Evolutionary conservation across 441 rosid species (phyloP), one percentile per base, ranked within the genome.

Genomic region (Capsella rubella): DNA sequence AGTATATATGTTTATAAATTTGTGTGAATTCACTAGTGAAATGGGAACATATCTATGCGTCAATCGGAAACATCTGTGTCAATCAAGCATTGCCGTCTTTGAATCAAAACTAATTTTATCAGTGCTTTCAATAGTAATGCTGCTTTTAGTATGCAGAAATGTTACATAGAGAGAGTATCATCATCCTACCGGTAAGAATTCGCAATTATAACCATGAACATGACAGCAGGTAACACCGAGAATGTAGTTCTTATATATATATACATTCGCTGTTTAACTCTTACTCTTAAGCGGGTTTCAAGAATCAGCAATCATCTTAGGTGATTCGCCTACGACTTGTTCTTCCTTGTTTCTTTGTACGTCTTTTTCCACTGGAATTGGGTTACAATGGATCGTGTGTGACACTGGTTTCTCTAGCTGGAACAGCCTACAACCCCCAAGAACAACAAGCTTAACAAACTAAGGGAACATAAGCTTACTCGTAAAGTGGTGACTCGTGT

Each of bases 321-420:
- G 84, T 74, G 70, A 83, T 61, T 84, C 76, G 43, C 61, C 78
- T 34, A 59, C 79, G 13, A 58, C 18, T 59, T 55, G 70, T 47
- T 72, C 83, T 29, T 82, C 82, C 73, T 76, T 81, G 12, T 45
- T 83, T 79, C 84, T 82, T 32, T 77, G 61, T 50, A 63, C 69
- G 65, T 51, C 82, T 81, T 81, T 75, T 71, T 81, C 86, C 79
- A 80, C 80, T 15, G 87, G 84, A 76, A 90, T 84, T 55, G 50
- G 78, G 71, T 89, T 92, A 74, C 99, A 95, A 81, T 92, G 81
- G 66, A 95, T 92, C 50, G 91, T 87, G 82, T 88, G 96, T 87
- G 93, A 89, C 54, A 87, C 90, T 1, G 95, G 90, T 85, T 85
- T 90, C 89, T 90, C 97, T 81, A 90, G 90, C 82, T 89, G 97